Conservation (phyloP, 2,329 filamentous ascomycete species). For the Trichoderma sp. region DNA sequence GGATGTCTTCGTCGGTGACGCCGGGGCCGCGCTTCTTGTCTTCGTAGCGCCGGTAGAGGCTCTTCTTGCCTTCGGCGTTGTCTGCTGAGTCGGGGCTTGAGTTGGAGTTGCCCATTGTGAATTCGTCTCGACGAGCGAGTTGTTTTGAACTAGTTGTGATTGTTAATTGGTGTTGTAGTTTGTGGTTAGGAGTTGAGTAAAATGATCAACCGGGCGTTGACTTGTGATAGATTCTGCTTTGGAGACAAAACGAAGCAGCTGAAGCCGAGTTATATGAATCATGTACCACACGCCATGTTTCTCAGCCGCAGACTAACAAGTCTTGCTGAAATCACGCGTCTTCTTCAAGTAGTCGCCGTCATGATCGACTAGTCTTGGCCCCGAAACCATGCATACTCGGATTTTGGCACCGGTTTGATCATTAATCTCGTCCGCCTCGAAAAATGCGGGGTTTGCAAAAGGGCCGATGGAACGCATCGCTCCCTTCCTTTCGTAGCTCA, state of each 20-base stretch:
- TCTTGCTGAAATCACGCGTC: background rate
- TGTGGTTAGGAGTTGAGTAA: background rate
- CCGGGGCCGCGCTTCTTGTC: slow-evolving; percentile 36
- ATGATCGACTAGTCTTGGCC: background rate
- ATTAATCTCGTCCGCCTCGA: background rate
- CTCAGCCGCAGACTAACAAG: background rate
- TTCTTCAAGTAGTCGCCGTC: background rate
- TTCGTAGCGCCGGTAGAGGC: slow-evolving; percentile 38
- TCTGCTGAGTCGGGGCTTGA: background rate
- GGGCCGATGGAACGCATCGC: background rate
- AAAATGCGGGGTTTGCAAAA: background rate
- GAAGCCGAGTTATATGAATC: background rate
- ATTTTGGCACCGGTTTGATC: background rate
- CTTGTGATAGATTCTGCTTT: background rate
- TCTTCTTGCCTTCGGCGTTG: slow-evolving; percentile 28
- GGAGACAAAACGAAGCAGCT: background rate
- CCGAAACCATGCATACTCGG: background rate
- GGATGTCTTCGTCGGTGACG: slow-evolving; percentile 43
- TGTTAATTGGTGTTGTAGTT: background rate
- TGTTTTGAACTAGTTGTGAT: background rate
- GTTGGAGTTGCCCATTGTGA: slow-evolving; percentile 10
- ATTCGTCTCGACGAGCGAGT: no score
- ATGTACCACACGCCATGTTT: background rate
- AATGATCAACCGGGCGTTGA: background rate
- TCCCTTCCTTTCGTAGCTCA: background rate